phyloP scores from a whole-genome alignment of 2,329 filamentous ascomycete species.

The Colletotrichum sublineola region DNA sequence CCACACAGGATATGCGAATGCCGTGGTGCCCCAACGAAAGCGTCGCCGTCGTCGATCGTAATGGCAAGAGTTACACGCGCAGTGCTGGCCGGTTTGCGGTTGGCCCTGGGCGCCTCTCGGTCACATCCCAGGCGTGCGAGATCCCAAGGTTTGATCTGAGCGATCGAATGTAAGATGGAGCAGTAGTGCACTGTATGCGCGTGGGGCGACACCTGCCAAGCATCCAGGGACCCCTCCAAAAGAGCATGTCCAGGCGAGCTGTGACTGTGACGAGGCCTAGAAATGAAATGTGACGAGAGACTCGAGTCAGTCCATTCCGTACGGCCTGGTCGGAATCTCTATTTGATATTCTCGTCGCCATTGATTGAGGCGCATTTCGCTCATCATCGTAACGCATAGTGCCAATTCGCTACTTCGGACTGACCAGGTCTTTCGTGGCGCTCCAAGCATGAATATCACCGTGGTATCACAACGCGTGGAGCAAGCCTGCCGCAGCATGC shows the following conservation, averaged over 20 bases:
- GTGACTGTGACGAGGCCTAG: constrained; percentile 27
- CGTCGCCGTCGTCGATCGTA: constrained; percentile 5
- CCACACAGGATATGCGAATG: constrained; percentile 13
- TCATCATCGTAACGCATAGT: not conserved
- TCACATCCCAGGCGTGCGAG: constrained; percentile 22
- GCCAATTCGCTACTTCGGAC: not conserved
- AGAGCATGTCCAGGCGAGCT: constrained; percentile 2
- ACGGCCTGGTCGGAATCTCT: constrained; percentile 1
- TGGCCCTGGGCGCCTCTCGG: not conserved
- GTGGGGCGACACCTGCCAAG: constrained; percentile 40
- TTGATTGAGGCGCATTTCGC: not conserved
- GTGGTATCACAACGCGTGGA: constrained; percentile 26
- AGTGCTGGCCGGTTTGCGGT: not conserved
- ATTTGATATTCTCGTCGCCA: not conserved
- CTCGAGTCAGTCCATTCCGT: not conserved
- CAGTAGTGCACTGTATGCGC: constrained; percentile 9
- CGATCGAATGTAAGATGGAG: constrained; percentile 41
- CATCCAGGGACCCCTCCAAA: constrained; percentile 31
- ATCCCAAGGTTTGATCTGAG: constrained; percentile 37
- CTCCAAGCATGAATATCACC: constrained; percentile 33
- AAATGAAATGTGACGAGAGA: constrained; percentile 40
- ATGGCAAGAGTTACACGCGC: not conserved
- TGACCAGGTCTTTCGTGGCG: constrained; percentile 10
- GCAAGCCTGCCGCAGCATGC: constrained; percentile 23
- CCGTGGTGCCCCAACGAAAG: constrained; percentile 5